Evolutionary conservation across 2,329 filamentous ascomycete genomes (phyloP).

Genomic region (Delphinella strobiligena): DNA sequence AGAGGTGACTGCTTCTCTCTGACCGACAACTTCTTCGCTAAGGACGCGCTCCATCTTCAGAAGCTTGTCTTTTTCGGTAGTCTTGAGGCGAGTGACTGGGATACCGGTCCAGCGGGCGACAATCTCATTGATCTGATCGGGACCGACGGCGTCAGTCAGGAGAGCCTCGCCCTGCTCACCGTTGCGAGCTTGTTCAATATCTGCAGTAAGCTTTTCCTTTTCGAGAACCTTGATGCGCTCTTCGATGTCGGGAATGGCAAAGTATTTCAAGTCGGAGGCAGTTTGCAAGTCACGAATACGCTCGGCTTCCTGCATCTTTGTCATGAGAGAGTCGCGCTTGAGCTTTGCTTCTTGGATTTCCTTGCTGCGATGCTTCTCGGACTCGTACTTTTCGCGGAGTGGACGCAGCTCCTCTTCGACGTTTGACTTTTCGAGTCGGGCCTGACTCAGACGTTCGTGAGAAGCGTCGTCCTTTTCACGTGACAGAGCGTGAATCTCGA

Average conservation of each 20-base stretch:
- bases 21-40: slow-evolving; percentile 74
- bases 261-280: slow-evolving; percentile 91
- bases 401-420: slow-evolving; percentile 87
- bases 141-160: slow-evolving; percentile 85
- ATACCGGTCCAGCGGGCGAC: slow-evolving; percentile 98
- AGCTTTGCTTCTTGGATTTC: slow-evolving; percentile 90
- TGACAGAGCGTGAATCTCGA: slow-evolving; percentile 90
- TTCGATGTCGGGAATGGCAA: slow-evolving; percentile 89
- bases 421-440: slow-evolving; percentile 84
- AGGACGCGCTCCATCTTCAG: slow-evolving; percentile 90
- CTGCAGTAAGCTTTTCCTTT: slow-evolving; percentile 62
- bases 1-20: slow-evolving; percentile 82
- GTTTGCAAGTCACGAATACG: slow-evolving; percentile 72
- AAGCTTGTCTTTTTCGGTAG: slow-evolving; percentile 96
- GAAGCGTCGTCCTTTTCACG: slow-evolving; percentile 94
- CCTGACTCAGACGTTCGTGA: slow-evolving; percentile 66
- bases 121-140: slow-evolving; percentile 98
- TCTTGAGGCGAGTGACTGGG: slow-evolving; percentile 84
- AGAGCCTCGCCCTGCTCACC: slow-evolving; percentile 56
- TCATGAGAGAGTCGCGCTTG: slow-evolving; percentile 82
- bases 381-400: slow-evolving; percentile 88
- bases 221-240: slow-evolving; percentile 70
- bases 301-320: slow-evolving; percentile 88
- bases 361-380: slow-evolving; percentile 79
- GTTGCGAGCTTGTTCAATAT: slow-evolving; percentile 57